Conservation (phyloP, 2,329 filamentous ascomycete species). For the Onygena corvina region DNA sequence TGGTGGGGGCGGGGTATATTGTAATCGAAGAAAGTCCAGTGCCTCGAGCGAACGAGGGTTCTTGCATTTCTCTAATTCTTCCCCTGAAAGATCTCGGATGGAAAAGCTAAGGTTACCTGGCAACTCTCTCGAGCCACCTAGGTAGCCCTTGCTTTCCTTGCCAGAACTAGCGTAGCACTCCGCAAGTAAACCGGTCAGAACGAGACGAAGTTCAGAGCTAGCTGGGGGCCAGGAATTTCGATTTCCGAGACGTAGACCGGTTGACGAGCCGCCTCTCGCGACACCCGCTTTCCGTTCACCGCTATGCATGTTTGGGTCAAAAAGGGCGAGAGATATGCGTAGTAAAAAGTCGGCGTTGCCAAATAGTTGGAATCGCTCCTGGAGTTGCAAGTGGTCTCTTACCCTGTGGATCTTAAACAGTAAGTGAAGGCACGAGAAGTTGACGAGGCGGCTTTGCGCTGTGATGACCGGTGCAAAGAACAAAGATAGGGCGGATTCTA, state of each 20-base stretch:
- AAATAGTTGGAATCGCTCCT: slow-evolving; percentile 70
- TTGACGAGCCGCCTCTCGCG: slow-evolving; percentile 55
- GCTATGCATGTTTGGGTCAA: slow-evolving; percentile 68
- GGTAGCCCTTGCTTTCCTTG: slow-evolving; percentile 14
- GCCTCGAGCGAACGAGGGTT: slow-evolving; percentile 73
- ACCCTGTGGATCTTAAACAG: slow-evolving; percentile 66
- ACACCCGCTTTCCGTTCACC: slow-evolving; percentile 61
- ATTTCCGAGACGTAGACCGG: slow-evolving; percentile 72
- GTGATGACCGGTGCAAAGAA: slow-evolving; percentile 64
- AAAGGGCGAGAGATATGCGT: slow-evolving; percentile 68
- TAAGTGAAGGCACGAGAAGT: slow-evolving; percentile 61
- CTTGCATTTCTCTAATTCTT: slow-evolving; percentile 72
- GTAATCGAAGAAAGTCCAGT: slow-evolving; percentile 80
- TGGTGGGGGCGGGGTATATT: slow-evolving; percentile 65
- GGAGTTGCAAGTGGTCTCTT: slow-evolving; percentile 58
- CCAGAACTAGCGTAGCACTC: slow-evolving; percentile 51
- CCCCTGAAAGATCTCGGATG: slow-evolving; percentile 64
- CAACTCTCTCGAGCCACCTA: slow-evolving; percentile 32
- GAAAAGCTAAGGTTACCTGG: slow-evolving; percentile 69
- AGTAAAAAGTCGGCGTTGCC: slow-evolving; percentile 75
- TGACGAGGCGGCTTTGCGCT: slow-evolving; percentile 64
- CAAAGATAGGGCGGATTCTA: slow-evolving; percentile 47
- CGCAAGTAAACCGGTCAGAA: slow-evolving; percentile 69
- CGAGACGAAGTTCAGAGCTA: slow-evolving; percentile 81
- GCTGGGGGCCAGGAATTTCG: slow-evolving; percentile 84